phyloP scores from a whole-genome alignment of 345 rosid genomes.

The Populus nigra region DNA sequence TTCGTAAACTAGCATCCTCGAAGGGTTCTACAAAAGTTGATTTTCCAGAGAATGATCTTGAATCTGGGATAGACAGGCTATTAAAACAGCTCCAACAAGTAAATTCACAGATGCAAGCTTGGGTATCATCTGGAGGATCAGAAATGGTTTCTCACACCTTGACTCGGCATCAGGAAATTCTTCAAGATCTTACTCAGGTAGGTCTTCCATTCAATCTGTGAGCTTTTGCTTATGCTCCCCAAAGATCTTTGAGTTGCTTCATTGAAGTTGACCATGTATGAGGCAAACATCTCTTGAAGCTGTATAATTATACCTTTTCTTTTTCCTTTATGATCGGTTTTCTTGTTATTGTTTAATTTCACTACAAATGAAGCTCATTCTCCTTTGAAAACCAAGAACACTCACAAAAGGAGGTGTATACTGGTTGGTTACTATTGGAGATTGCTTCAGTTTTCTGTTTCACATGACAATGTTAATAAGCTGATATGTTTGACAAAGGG shows the following conservation, averaged over 20 bases:
- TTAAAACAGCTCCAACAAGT: slow-evolving; percentile 81
- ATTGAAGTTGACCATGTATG: neutral
- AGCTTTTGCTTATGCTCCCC: neutral
- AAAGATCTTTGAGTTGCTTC: neutral
- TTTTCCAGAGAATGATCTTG: slow-evolving; percentile 65
- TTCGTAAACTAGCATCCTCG: slow-evolving; percentile 73
- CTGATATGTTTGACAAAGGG: neutral
- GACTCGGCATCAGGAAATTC: slow-evolving; percentile 95
- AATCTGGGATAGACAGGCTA: slow-evolving; percentile 65
- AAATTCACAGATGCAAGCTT: slow-evolving; percentile 85
- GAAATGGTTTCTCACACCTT: slow-evolving; percentile 98
- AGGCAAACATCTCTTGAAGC: neutral
- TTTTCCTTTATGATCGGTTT: neutral
- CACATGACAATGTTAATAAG: neutral
- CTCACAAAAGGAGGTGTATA: neutral
- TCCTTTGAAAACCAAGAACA: neutral
- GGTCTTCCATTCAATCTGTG: slow-evolving; percentile 9
- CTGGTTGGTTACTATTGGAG: neutral
- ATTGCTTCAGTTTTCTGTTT: neutral
- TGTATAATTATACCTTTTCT: neutral
- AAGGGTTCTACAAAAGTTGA: slow-evolving; percentile 63
- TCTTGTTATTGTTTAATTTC: slow-evolving; percentile 2
- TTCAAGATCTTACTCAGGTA: slow-evolving; percentile 91
- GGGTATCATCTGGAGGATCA: slow-evolving; percentile 96
- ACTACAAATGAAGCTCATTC: neutral